Base-by-base conservation (phyloP, 441 rosid genomes). In the Bocquillonia castaneifolia region DNA sequence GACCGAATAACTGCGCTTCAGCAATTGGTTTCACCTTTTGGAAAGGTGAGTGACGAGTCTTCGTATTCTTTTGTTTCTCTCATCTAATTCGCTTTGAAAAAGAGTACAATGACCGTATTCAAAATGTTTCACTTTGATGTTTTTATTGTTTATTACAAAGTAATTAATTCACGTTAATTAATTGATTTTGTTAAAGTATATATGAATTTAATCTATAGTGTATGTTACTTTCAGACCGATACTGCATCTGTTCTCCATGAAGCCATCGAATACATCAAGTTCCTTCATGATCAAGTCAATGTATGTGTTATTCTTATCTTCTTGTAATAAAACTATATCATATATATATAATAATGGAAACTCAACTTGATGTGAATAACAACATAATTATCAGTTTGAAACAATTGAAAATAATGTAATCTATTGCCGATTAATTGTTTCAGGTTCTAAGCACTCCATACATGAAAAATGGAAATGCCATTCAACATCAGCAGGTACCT, bases 1-100 rank as follows among this genome's bases (percentile, higher is more conserved):
- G 99, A 94, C 96, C 88, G 97, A 86, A 90, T 94, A 87, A 93
- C 99, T 77, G 94, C 98, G 64, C 99, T 94, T 71, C 99, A 94
- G 81, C 99, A 94, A 87, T 84, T 94, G 88, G 99, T 94, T 85
- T 92, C 99, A 60, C 99, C 99, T 90, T 94, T 94, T 74, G 99
- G 99, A 84, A 94, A 94, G 93, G 99, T 90, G 72, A 36, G 99
- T 90, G 72, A 36, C 10, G 4, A 74, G 79, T 63, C 40, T 64
- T 62, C 52, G 77, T 44, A 59, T 69, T 63, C 72, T 68, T 68
- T 50, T 75, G 34, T 5, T 4, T 55, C 34, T 59, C 31, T 36
- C 40, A 3, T 36, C 40, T 3, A 4, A 36, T 36, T 36, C 10
- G 40, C 40, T 36, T 36, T 3, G n/a, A n/a, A n/a, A n/a, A n/a